These are phyloP conservation scores for Stemphylium lycopersici DNA, from an alignment of 2,329 filamentous ascomycete genomes.

Conservation along the genomic window DNA sequence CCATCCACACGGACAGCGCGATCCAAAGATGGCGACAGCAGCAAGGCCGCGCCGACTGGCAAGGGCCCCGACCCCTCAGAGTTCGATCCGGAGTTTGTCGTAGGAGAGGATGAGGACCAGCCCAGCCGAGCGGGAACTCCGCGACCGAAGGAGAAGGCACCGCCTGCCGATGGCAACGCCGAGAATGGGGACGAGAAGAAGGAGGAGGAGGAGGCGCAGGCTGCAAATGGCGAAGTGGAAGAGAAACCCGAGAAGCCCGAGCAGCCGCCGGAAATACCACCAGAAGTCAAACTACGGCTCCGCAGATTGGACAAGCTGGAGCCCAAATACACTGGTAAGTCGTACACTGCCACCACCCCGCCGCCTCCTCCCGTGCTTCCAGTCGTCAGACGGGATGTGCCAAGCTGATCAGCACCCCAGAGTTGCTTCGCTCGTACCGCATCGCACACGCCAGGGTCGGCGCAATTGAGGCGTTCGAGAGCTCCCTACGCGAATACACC, in stretches of 20 bases:
- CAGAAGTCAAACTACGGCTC: slow-evolving; percentile 76
- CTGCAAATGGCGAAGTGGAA: slow-evolving; percentile 36
- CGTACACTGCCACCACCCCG: not conserved
- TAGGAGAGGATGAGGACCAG: slow-evolving; percentile 79
- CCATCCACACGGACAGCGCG: slow-evolving; percentile 44
- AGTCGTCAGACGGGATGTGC: not conserved
- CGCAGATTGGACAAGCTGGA: slow-evolving; percentile 91
- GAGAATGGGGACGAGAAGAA: slow-evolving; percentile 40
- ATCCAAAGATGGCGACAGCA: slow-evolving; percentile 42
- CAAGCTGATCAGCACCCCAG: slow-evolving; percentile 54
- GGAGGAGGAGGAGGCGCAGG: slow-evolving; percentile 43
- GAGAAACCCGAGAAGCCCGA: slow-evolving; percentile 32
- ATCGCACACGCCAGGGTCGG: slow-evolving; percentile 86
- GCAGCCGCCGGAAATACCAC: slow-evolving; percentile 65
- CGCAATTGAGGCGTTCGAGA: slow-evolving; percentile 92
- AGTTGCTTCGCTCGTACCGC: slow-evolving; percentile 88
- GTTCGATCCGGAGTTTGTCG: slow-evolving; percentile 83
- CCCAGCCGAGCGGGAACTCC: slow-evolving; percentile 68
- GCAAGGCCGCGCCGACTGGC: slow-evolving; percentile 53
- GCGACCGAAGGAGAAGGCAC: slow-evolving; percentile 52
- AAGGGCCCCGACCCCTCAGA: slow-evolving; percentile 80
- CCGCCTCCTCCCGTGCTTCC: not conserved
- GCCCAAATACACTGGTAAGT: slow-evolving; percentile 77
- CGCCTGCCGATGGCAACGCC: slow-evolving; percentile 24
- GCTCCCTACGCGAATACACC: slow-evolving; percentile 87